These are phyloP conservation scores for Brachypodium distachyon DNA, from an alignment of 202 grass and related monocot species.

Conservation along the genomic window DNA sequence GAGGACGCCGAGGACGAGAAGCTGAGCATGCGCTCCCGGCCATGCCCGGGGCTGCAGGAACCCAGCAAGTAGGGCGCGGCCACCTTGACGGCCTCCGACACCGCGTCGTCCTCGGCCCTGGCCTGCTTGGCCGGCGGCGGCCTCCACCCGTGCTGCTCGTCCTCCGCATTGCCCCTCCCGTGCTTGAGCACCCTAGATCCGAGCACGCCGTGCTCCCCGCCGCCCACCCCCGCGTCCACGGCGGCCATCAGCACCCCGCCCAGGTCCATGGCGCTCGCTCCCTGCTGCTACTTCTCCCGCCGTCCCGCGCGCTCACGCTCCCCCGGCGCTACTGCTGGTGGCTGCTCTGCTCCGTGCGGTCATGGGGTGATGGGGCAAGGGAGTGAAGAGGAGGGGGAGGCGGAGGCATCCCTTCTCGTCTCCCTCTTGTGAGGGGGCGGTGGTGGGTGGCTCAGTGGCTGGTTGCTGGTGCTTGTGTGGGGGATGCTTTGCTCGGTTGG, in stretches of 20 bases:
- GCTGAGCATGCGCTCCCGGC: slow-evolving; percentile 88
- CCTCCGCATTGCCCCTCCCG: slow-evolving; percentile 39
- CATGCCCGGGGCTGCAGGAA: slow-evolving; percentile 36
- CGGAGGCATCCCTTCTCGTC: slow-evolving; percentile 29
- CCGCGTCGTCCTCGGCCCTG: slow-evolving; percentile 29
- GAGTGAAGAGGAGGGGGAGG: not conserved
- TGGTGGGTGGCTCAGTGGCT: not conserved
- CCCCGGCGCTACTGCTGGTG: not conserved
- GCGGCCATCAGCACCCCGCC: slow-evolving; percentile 40
- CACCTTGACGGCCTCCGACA: slow-evolving; percentile 35
- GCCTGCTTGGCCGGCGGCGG: slow-evolving; percentile 35
- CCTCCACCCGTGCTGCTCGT: slow-evolving; percentile 24
- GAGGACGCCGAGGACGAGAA: slow-evolving; percentile 45
- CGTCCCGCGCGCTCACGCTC: not conserved
- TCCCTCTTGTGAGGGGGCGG: not conserved
- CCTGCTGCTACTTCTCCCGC: not conserved
- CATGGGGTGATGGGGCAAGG: slow-evolving; percentile 10
- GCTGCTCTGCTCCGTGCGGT: not conserved
- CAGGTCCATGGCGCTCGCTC: slow-evolving; percentile 25
- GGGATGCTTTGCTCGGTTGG: not conserved
- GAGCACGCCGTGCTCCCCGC: slow-evolving; percentile 32
- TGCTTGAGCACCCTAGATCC: slow-evolving; percentile 50
- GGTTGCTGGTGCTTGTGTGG: not conserved
- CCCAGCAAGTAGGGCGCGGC: slow-evolving; percentile 46
- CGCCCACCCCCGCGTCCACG: slow-evolving; percentile 28